These are phyloP conservation scores for Geosmithia morbida DNA, from an alignment of 2,329 filamentous ascomycete species.

Conservation along the genomic window DNA sequence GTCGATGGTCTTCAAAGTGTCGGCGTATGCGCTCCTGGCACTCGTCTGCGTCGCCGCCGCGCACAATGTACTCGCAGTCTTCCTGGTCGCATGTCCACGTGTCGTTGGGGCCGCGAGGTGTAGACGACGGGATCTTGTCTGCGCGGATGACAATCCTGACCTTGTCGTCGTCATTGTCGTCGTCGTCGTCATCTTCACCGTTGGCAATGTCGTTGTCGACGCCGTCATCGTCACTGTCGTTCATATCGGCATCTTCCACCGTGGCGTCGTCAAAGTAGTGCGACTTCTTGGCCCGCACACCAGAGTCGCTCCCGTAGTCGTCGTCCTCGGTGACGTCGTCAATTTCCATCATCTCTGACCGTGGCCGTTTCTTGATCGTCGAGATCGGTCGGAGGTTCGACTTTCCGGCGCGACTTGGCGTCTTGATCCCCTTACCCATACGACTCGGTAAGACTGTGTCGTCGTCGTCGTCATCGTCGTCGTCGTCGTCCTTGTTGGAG, in stretches of 20 bases:
- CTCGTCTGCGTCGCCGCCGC: slow-evolving; percentile 39
- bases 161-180: slow-evolving; percentile 3
- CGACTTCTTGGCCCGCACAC: slow-evolving; percentile 13
- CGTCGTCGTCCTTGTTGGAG: slow-evolving; percentile 7
- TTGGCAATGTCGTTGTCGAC: slow-evolving; percentile 2
- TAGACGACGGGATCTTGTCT: slow-evolving; percentile 32
- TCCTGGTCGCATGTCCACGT: slow-evolving; percentile 54
- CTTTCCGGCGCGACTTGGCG: slow-evolving; percentile 24
- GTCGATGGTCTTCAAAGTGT: slow-evolving; percentile 47
- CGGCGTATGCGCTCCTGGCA: slow-evolving; percentile 40
- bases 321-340: slow-evolving; percentile 15
- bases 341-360: slow-evolving; percentile 19
- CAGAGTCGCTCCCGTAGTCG: not conserved
- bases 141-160: slow-evolving; percentile 31
- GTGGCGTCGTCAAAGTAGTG: slow-evolving; percentile 17
- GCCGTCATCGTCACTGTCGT: slow-evolving; percentile 4
- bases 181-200: slow-evolving; percentile 3
- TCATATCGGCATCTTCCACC: slow-evolving; percentile 14
- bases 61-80: slow-evolving; percentile 49
- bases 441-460: slow-evolving; percentile 7
- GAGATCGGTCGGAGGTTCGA: slow-evolving; percentile 26
- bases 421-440: slow-evolving; percentile 13
- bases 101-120: slow-evolving; percentile 40
- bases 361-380: slow-evolving; percentile 28
- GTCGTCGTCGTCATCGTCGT: slow-evolving; percentile 8